Evolutionary conservation across 2,329 filamentous ascomycete genomes (phyloP), one percentile per base, ranked within the genome.

Genomic region (Parastagonospora nodorum): DNA sequence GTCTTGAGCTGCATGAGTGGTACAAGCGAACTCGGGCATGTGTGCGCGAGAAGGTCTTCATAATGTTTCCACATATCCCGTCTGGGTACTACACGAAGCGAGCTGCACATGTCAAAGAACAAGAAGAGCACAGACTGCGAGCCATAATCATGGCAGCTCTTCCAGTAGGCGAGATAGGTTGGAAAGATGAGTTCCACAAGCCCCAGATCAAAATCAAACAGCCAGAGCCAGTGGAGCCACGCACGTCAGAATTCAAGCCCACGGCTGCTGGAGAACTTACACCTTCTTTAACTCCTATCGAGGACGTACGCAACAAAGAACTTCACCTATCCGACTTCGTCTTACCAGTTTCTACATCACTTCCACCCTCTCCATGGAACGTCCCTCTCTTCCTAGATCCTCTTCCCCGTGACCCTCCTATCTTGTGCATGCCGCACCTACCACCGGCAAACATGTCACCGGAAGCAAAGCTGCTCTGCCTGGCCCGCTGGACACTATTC

Each of bases 401-500:
- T 1, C 63, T 67, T 12, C 51, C 52, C 1, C 55, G 54, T 15
- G 14, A 16, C 2, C 63, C 61, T 6, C 56, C 53, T 8, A 8
- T 50, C 1, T 2, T 42, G 6, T 62, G 55, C 38, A 50, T 14
- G 10, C 49, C 57, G 5, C 33, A 38, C n/a, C 63, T 53, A 2
- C 63, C 64, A n/a, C 54, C 57, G 11, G 5, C 36, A 3, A 51
- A 41, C 32, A 67, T 68, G 63, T 63, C 63, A 2, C 12, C 40
- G 10, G 24, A 59, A 9, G 58, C 64, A 2, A 64, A 61, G 30
- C 53, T 70, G 2, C n/a, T 54, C 29, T 67, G 66, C 37, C 51
- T 68, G 32, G 57, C 60, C 3, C 64, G 66, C 51, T 69, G 64
- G 66, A 69, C 67, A 3, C 40, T 29, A 5, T 67, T 70, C 58